Evolutionary conservation across 1,284 basidiomycete species (phyloP).

Genomic region (Termitomyces sp.): DNA sequence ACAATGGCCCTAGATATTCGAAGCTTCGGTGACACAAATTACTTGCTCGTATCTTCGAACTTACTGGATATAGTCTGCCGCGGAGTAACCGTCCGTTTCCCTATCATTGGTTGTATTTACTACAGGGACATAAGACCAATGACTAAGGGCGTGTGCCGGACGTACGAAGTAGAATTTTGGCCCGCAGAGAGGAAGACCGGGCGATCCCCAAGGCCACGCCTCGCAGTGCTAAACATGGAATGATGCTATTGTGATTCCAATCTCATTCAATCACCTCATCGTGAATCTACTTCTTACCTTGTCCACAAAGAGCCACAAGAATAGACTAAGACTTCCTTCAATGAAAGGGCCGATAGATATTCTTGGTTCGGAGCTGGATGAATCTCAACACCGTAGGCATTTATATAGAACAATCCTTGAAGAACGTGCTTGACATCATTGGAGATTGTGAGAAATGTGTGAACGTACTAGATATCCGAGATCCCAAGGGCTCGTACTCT

Average conservation of each 20-base stretch:
- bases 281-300: conserved; percentile 42
- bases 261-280: conserved; percentile 1
- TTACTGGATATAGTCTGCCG: conserved; percentile 79
- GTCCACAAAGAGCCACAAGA: conserved; percentile 94
- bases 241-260: conserved; percentile 49
- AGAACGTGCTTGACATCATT: conserved; percentile 3
- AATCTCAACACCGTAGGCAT: conserved; percentile 88
- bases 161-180: conserved; percentile 83
- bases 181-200: conserved; percentile 62
- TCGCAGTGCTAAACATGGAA: conserved; percentile 85
- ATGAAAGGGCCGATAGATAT: conserved; percentile 62
- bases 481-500: conserved; percentile 54
- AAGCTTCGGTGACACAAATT: conserved; percentile 13
- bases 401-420: conserved; percentile 88
- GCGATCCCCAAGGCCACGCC: conserved; percentile 82
- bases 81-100: conserved; percentile 84
- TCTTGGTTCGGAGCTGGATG: conserved; percentile 84
- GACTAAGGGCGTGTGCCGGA: conserved; percentile 9
- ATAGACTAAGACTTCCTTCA: conserved; percentile 78
- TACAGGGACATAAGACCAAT: conserved; percentile 27
- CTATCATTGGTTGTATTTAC: conserved; percentile 90
- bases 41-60: conserved; percentile 15
- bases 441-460: neutral
- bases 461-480: conserved; percentile 63
- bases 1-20: conserved; percentile 54